Base-by-base conservation (phyloP, 257 asterid genomes). In the Echium plantagineum region DNA sequence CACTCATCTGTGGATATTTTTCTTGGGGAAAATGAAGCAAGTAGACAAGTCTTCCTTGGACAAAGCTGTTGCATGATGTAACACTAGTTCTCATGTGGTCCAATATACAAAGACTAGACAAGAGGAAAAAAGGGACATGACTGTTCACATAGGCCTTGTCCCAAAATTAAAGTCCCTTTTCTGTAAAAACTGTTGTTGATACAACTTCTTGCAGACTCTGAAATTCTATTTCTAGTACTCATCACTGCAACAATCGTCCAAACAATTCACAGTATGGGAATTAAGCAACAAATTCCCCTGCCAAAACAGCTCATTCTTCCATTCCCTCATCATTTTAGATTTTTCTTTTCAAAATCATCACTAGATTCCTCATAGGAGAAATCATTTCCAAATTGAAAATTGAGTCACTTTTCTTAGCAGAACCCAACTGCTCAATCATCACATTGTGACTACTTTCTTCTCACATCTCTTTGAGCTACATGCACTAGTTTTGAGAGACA, bases 391-490 rank as follows among this genome's bases (percentile, higher is more conserved):
- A 9, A 35, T 7, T 7, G 10, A 35, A 35, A 35, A 35, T 35
- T 35, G 13, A 35, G 12, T 35, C 46, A 7, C 6, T 35, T 35
- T 35, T 28, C 32, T 35, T 35, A 35, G 46, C 46, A 8, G 46
- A 35, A 35, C 13, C 46, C 46, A 35, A 35, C 46, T 35, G 12
- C 10, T 35, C 12, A 35, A 35, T 35, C 46, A 35, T 59, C 35
- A 13, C 56, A 6, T n/a, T 52, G 46, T 73, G 77, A 65, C 63
- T 46, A 61, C 13, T 47, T 62, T 26, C n/a, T 54, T 56, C 72
- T 63, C 66, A 49, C 75, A 67, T n/a, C 51, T 57, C 58, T 48
- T 20, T 60, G 68, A 74, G 2, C 52, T 15, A 42, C 64, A 56
- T 54, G 5, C 54, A 52, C 66, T 42, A 57, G 21, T 63, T 69